Percentiles rank a stretch among this genome's conserved stretches.
phyloP scores from a whole-genome alignment of 208 protist genomes.

The Acanthamoeba royreba region DNA sequence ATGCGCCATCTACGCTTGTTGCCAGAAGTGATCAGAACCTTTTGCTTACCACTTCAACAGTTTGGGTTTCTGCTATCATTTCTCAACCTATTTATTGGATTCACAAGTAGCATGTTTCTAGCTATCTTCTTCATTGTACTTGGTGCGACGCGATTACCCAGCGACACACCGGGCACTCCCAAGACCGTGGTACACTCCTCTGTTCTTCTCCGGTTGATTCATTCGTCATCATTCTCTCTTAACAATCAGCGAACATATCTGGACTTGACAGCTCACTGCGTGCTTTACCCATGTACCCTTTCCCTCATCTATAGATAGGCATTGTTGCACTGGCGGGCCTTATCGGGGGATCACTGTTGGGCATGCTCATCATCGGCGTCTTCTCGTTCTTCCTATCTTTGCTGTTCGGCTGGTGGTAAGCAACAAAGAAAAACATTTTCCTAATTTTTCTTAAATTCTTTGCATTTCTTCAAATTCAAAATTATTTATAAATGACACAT shows the following conservation, averaged over 20 bases:
- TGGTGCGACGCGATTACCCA: background rate
- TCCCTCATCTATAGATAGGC: background rate
- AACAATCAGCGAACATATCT: background rate
- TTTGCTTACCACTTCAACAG: background rate
- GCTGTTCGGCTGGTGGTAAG: background rate
- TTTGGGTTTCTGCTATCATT: background rate
- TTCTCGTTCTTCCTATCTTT: background rate
- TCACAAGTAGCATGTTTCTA: background rate
- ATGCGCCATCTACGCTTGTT: background rate
- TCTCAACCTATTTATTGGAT: background rate
- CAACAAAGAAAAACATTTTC: too few species aligned
- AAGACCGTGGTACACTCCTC: background rate
- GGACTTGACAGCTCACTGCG: background rate
- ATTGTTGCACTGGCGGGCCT: background rate
- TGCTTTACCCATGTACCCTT: too few species aligned
- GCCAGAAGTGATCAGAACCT: background rate
- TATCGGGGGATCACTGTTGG: background rate
- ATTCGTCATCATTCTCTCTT: background rate
- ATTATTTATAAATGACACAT: too few species aligned
- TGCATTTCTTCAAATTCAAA: too few species aligned
- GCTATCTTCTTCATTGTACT: background rate
- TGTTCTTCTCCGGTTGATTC: background rate
- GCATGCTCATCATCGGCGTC: background rate
- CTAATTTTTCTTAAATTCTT: too few species aligned
- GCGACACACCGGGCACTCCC: background rate